These are phyloP conservation scores for Macroventuria anomochaeta DNA, from an alignment of 2,329 filamentous ascomycete genomes.

Conservation along the genomic window DNA sequence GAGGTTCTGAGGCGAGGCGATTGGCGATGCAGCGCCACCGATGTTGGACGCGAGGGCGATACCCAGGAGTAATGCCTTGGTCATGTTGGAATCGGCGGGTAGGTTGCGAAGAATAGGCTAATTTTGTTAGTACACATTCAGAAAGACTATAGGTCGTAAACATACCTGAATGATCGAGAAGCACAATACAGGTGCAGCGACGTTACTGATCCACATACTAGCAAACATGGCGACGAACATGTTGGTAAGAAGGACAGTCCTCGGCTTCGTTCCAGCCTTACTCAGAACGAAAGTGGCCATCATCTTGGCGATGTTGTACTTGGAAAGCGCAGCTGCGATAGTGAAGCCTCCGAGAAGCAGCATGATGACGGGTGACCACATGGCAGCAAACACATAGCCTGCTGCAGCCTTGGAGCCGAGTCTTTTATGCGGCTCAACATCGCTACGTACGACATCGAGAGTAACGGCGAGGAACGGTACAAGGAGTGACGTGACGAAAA, in stretches of 20 bases:
- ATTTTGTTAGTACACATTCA: conserved; percentile 16
- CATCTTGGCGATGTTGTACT: conserved; percentile 97
- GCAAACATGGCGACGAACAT: conserved; percentile 99
- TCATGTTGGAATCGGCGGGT: conserved; percentile 87
- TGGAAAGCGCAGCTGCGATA: conserved; percentile 90
- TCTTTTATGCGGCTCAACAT: conserved; percentile 71
- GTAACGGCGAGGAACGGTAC: conserved; percentile 94
- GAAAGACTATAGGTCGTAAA: rapidly evolving
- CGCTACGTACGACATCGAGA: conserved; percentile 80
- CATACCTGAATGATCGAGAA: conserved; percentile 93
- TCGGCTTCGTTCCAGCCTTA: conserved; percentile 90
- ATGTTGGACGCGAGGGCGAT: conserved; percentile 96
- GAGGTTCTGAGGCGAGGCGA: conserved; percentile 96
- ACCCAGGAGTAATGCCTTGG: conserved; percentile 91
- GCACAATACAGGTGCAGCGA: conserved; percentile 94
- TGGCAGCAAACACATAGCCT: conserved; percentile 84
- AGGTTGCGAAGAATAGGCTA: conserved; percentile 93
- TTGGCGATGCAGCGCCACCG: conserved; percentile 93
- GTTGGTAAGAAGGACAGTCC: conserved; percentile 90
- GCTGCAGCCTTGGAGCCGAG: conserved; percentile 83
- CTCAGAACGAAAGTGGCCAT: conserved; percentile 95
- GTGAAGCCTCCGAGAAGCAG: conserved; percentile 94
- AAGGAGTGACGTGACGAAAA: conserved; percentile 93
- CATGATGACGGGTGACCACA: conserved; percentile 99
- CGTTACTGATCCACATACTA: conserved; percentile 99